Conservation (phyloP, 768 basidiomycete genomes). For the Clitopilus passeckerianus region DNA sequence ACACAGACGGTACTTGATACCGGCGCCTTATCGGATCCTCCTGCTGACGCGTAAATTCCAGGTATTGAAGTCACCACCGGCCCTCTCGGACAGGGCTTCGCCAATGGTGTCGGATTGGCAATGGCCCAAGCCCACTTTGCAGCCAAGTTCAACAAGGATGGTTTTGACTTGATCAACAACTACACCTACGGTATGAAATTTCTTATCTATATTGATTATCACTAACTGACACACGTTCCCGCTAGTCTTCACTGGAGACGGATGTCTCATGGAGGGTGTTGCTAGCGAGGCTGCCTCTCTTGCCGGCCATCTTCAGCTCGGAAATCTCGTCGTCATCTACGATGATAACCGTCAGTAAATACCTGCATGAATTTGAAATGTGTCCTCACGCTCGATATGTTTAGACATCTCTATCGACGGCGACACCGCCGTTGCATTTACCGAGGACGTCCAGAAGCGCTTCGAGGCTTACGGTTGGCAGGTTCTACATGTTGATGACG, state of each 20-base stretch:
- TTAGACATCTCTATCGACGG: conserved; percentile 96
- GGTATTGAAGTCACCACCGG: conserved; percentile 92
- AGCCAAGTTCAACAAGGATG: conserved; percentile 86
- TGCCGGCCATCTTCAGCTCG: conserved; percentile 90
- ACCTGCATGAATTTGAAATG: background rate
- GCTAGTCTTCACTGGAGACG: conserved; percentile 87
- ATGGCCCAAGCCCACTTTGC: conserved; percentile 90
- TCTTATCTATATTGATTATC: conserved; percentile 1
- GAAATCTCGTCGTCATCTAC: conserved; percentile 90
- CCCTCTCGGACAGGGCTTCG: conserved; percentile 92
- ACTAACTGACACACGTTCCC: background rate
- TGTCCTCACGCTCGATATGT: conserved; percentile 5
- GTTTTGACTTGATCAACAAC: conserved; percentile 78
- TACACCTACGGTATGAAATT: conserved; percentile 70
- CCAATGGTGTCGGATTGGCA: conserved; percentile 90
- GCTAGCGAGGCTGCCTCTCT: conserved; percentile 89
- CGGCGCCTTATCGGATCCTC: conserved; percentile 1
- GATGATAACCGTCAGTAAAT: conserved; percentile 84
- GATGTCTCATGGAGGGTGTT: conserved; percentile 96
- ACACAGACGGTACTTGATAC: conserved; percentile 37
- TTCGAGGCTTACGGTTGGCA: conserved; percentile 95
- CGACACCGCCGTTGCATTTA: conserved; percentile 88
- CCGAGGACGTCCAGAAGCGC: conserved; percentile 86
- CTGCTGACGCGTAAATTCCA: conserved; percentile 15
- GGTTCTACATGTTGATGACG: conserved; percentile 78